Percentiles rank a stretch among this genome's conserved stretches.
Evolutionary conservation across 1,284 basidiomycete genomes (phyloP).

Genomic region (Chalciporus sp.): DNA sequence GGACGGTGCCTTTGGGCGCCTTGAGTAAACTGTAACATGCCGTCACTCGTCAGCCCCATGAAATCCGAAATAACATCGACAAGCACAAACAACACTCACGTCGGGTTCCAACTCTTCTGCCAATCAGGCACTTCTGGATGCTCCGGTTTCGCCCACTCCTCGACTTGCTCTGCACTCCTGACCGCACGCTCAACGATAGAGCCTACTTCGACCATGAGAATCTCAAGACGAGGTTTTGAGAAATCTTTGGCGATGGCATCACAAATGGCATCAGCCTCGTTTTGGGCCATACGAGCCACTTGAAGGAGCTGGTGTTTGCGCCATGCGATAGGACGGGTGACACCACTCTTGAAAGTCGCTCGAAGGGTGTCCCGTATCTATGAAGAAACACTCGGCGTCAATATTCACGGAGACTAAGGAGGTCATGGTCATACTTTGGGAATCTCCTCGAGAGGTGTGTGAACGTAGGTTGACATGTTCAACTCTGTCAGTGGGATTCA

Average conservation of each 20-base stretch:
- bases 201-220: constrained; percentile 28
- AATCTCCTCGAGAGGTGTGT: constrained; percentile 27
- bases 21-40: constrained; percentile 35
- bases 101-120: constrained; percentile 34
- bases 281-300: constrained; percentile 33
- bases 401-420: background rate
- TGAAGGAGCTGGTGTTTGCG: constrained; percentile 35
- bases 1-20: constrained; percentile 47
- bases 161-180: constrained; percentile 26
- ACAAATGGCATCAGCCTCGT: constrained; percentile 27
- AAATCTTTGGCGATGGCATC: constrained; percentile 33
- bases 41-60: background rate
- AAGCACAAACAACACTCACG: constrained; percentile 17
- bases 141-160: constrained; percentile 28
- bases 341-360: constrained; percentile 27
- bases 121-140: constrained; percentile 24
- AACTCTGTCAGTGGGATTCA: background rate
- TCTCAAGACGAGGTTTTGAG: constrained; percentile 32
- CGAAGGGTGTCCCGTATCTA: constrained; percentile 31
- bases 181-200: constrained; percentile 16
- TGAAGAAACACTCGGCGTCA: background rate
- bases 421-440: constrained; percentile 20
- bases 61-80: background rate
- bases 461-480: constrained; percentile 19
- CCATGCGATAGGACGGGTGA: constrained; percentile 31